Base-by-base conservation (phyloP, 805 yeast genomes). In the Ogataea glucozyma region DNA sequence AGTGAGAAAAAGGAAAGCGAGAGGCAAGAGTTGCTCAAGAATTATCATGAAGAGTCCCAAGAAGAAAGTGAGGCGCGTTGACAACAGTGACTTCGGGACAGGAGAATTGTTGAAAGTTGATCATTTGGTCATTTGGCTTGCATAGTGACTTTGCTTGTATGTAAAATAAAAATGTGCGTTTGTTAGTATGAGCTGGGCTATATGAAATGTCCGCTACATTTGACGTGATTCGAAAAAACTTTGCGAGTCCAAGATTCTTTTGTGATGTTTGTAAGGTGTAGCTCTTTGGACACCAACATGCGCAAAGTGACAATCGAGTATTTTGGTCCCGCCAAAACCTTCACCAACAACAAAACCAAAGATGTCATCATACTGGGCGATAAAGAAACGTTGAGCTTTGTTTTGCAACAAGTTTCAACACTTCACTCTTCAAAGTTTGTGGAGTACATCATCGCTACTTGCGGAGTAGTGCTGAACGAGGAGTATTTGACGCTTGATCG, bases 281-380 rank as follows among this genome's bases (percentile, higher is more conserved):
- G n/a, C n/a, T n/a, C n/a, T n/a, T n/a, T n/a, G n/a, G n/a, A n/a
- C n/a, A n/a, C n/a, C 18, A 13, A 27, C 31, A 40, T 47, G 48
- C 40, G 41, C 12, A 39, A 21, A 5, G 43, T 61, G 24, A 41
- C 29, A 18, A 43, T 59, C 9, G 63, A 58, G 38, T 61, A 58
- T 38, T 62, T 60, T 45, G 67, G 67, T 7, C 67, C 67, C 0
- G 58, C 65, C 1, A 62, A 58, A 36, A 33, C 32, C n/a, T 58
- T 44, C 52, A 62, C 66, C 1, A 26, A 36, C 19, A 51, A 47
- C 31, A 46, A 27, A 17, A 35, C 46, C 4, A 12, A 13, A 11
- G 65, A 60, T 20, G 22, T 3, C 4, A 23, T 48, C 2, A 23
- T 8, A 5, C 43, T 43, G n/a, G 19, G 24, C 1, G 23, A 20